Conservation (phyloP, 1,284 basidiomycete species). For the Apiotrichum veenhuisii region DNA sequence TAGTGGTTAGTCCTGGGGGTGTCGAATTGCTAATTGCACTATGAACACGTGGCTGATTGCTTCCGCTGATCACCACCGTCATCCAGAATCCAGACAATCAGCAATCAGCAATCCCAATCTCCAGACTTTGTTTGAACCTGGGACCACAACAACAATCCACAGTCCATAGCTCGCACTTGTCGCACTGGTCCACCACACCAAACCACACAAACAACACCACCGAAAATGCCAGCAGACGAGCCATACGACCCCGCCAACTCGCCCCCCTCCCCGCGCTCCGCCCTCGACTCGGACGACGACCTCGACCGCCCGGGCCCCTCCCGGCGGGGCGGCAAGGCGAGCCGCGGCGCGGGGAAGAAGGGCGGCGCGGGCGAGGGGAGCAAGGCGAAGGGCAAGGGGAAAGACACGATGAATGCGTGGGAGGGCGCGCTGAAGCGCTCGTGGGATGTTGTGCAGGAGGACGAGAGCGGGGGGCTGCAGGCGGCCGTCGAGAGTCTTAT, state of each 20-base stretch:
- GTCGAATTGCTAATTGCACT: too few species aligned
- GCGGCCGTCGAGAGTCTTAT: slow-evolving; percentile 83
- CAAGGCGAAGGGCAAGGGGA: slow-evolving; percentile 23
- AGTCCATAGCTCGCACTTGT: too few species aligned
- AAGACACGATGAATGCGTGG: slow-evolving; percentile 68
- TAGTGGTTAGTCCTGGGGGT: too few species aligned
- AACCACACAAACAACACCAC: too few species aligned
- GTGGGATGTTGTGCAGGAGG: slow-evolving; percentile 96
- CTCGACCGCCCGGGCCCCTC: slow-evolving; percentile 25
- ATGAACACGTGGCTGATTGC: too few species aligned
- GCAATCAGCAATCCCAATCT: too few species aligned
- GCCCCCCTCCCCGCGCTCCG: slow-evolving; percentile 9
- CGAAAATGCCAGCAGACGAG: slow-evolving; percentile 15
- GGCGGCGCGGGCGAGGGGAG: slow-evolving; percentile 4
- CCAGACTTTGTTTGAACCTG: too few species aligned
- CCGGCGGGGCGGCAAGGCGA: background rate
- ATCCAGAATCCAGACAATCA: too few species aligned
- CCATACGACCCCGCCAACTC: slow-evolving; percentile 17
- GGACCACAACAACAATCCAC: too few species aligned
- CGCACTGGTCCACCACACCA: too few species aligned
- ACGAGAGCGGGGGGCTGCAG: slow-evolving; percentile 86
- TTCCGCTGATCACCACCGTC: too few species aligned
- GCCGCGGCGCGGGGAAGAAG: background rate
- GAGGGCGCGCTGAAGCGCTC: slow-evolving; percentile 90
- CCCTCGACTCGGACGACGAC: slow-evolving; percentile 22